These are phyloP conservation scores for Gracilaria domingensis DNA, from an alignment of 23 red algal species.

Conservation along the genomic window DNA sequence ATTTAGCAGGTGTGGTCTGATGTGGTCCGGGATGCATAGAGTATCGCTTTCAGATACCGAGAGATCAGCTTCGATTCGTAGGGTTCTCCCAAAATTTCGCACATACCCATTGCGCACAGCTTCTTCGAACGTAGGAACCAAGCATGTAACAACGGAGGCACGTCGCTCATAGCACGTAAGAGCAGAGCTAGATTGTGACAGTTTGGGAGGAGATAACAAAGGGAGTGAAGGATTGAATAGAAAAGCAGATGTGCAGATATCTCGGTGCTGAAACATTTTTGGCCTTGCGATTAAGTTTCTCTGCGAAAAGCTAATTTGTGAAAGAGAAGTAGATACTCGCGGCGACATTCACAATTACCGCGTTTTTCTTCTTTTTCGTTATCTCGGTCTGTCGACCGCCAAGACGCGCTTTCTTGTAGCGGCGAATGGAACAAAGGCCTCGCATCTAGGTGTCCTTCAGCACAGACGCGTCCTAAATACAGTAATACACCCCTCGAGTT, in stretches of 20 bases:
- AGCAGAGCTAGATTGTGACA: not conserved
- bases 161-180: not conserved
- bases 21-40: not conserved
- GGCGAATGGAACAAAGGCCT: too few relatives aligned
- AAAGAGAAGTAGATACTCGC: too few relatives aligned
- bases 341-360: too few relatives aligned
- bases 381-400: too few relatives aligned
- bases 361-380: too few relatives aligned
- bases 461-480: too few relatives aligned
- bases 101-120: constrained; percentile 56
- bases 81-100: constrained; percentile 44
- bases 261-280: too few relatives aligned
- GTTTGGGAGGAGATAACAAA: not conserved
- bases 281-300: too few relatives aligned
- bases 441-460: too few relatives aligned
- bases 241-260: not conserved
- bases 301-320: too few relatives aligned
- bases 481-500: too few relatives aligned
- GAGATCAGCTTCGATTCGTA: constrained; percentile 19
- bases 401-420: too few relatives aligned
- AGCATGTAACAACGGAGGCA: not conserved
- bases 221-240: not conserved
- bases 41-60: not conserved
- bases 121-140: constrained; percentile 30
- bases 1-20: not conserved